Conservation (phyloP, 495 filamentous ascomycete species). For the Hypoxylon subgilvum region DNA sequence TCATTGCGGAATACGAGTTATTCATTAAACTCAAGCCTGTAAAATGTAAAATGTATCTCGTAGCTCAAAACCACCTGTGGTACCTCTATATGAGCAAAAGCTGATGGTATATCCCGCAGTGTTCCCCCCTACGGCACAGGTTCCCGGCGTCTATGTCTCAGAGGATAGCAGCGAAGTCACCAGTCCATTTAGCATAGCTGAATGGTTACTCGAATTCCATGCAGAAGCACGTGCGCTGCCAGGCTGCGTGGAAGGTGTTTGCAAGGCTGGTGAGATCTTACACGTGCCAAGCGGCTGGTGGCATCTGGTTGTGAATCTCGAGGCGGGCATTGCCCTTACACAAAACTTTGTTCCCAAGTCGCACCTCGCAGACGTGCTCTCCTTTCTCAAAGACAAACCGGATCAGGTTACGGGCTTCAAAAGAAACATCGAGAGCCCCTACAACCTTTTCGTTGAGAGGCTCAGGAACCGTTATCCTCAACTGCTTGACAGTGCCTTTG, state of each 20-base stretch:
- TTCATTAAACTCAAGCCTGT: no score
- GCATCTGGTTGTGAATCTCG: conserved; percentile 92
- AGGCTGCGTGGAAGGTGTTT: conserved; percentile 88
- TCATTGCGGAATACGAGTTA: no score
- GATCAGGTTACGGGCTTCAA: conserved; percentile 88
- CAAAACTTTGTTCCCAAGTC: conserved; percentile 91
- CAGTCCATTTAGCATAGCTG: conserved; percentile 90
- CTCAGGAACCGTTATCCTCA: conserved; percentile 69
- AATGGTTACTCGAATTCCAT: conserved; percentile 93
- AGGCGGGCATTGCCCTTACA: conserved; percentile 83
- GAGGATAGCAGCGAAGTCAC: conserved; percentile 94
- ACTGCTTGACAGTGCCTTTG: conserved; percentile 66
- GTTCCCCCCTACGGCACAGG: conserved; percentile 69
- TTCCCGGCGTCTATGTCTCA: conserved; percentile 88
- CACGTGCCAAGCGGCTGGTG: conserved; percentile 96
- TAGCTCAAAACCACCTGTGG: not conserved
- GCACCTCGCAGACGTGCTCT: conserved; percentile 75
- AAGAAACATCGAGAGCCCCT: conserved; percentile 74
- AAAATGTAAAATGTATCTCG: not conserved
- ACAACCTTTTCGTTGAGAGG: conserved; percentile 72
- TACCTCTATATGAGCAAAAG: not conserved
- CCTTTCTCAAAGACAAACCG: conserved; percentile 80
- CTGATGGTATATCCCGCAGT: conserved; percentile 30
- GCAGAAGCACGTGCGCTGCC: conserved; percentile 77
- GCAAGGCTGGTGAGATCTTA: conserved; percentile 83